Percentiles rank a stretch among this genome's conserved stretches.
Conservation (phyloP, 345 rosid genomes). For the Draba incana region DNA sequence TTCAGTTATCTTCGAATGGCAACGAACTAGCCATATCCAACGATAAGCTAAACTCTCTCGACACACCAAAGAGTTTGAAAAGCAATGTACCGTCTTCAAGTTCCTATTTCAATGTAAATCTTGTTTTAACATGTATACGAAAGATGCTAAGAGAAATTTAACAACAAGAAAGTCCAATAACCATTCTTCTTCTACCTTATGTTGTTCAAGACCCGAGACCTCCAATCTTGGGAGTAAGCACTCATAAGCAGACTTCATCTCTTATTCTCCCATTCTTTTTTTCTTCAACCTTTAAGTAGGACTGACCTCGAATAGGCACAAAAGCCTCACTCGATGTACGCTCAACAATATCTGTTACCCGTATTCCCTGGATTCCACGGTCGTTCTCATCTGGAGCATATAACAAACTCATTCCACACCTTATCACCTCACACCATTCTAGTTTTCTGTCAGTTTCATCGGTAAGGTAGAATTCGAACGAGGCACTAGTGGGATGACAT, state of each 20-base stretch:
- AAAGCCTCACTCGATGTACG: conserved; percentile 18
- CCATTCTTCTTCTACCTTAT: conserved; percentile 14
- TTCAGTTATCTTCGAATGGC: neutral
- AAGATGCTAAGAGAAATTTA: neutral
- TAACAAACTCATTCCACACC: conserved; percentile 43
- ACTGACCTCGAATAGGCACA: neutral
- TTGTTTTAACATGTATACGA: neutral
- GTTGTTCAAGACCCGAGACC: neutral
- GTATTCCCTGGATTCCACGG: conserved; percentile 27
- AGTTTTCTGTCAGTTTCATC: conserved; percentile 32
- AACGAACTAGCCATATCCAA: too few species aligned
- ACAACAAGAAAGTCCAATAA: neutral
- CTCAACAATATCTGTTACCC: conserved; percentile 9
- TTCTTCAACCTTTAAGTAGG: conserved; percentile 13
- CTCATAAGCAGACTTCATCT: conserved; percentile 18
- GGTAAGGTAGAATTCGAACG: conserved; percentile 26
- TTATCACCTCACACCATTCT: conserved; percentile 33
- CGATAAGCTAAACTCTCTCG: conserved; percentile 1
- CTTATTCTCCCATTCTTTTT: conserved; percentile 25
- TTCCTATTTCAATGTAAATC: conserved; percentile 7
- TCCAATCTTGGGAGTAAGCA: neutral
- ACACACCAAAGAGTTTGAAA: conserved; percentile 14
- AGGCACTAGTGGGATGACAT: conserved; percentile 32
- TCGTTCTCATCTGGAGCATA: conserved; percentile 38
- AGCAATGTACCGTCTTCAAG: conserved; percentile 2